Conservation (phyloP, 1,284 basidiomycete species). For the Microbotryum silenes-acaulis region DNA sequence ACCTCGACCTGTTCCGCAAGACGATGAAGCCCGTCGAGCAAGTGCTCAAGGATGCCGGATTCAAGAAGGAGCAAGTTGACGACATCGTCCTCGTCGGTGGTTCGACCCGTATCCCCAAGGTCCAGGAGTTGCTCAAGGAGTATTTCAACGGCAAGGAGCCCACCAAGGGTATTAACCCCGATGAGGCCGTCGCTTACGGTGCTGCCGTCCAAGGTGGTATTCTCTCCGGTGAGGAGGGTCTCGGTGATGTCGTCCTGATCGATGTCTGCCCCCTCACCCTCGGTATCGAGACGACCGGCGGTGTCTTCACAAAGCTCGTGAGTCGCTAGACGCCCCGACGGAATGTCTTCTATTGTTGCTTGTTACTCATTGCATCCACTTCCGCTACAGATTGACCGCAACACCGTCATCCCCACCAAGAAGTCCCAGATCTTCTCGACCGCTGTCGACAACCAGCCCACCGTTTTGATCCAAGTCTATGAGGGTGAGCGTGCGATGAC, state of each 20-base stretch:
- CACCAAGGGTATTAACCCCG: slow-evolving; percentile 80
- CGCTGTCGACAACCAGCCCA: slow-evolving; percentile 83
- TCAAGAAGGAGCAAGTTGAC: slow-evolving; percentile 95
- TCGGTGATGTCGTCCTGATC: slow-evolving; percentile 84
- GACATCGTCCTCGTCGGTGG: slow-evolving; percentile 88
- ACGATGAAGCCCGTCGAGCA: slow-evolving; percentile 99
- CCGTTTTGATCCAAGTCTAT: slow-evolving; percentile 94
- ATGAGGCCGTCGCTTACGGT: slow-evolving; percentile 97
- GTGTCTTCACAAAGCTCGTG: slow-evolving; percentile 88
- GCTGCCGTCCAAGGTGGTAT: slow-evolving; percentile 98
- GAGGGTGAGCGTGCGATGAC: slow-evolving; percentile 99
- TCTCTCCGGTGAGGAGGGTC: slow-evolving; percentile 97
- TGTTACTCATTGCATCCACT: too few species aligned
- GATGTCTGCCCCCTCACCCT: slow-evolving; percentile 94
- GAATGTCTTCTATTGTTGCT: too few species aligned
- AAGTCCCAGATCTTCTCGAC: slow-evolving; percentile 98
- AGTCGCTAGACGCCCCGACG: too few species aligned
- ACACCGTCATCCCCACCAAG: slow-evolving; percentile 96
- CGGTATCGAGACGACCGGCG: slow-evolving; percentile 97
- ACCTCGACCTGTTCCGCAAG: slow-evolving; percentile 98
- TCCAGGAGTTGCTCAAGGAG: slow-evolving; percentile 91
- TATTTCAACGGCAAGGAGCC: slow-evolving; percentile 79
- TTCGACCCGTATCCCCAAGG: slow-evolving; percentile 97
- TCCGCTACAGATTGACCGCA: slow-evolving; percentile 59
- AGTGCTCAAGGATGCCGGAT: slow-evolving; percentile 92